A percentile compares a stretch with the other conserved stretches of the same genome.
Evolutionary conservation across 1,284 basidiomycete species (phyloP).

Genomic region (Rhodotorula sp.): DNA sequence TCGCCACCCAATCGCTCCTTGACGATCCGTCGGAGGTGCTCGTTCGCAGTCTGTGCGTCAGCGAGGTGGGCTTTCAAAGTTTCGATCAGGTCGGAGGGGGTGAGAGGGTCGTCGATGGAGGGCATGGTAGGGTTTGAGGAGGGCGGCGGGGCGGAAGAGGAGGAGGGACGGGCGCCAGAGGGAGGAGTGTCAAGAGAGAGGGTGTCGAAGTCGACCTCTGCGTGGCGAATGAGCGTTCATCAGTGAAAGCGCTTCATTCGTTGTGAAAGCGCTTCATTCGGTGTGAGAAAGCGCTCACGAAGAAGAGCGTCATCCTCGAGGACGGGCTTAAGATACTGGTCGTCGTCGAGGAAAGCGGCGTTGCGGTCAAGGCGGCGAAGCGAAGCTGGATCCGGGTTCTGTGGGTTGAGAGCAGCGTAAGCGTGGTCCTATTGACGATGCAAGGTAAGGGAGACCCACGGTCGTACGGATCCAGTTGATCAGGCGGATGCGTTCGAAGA

Average conservation of each 20-base stretch:
- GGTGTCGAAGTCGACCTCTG: conserved; percentile 63
- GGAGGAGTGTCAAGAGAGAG: conserved; percentile 20
- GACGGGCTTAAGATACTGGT: conserved; percentile 73
- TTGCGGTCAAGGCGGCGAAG: conserved; percentile 56
- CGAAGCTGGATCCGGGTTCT: conserved; percentile 52
- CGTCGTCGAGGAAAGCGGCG: conserved; percentile 66
- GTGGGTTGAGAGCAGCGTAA: background rate
- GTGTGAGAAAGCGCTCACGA: conserved; percentile 68
- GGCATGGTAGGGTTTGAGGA: background rate
- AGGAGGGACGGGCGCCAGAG: conserved; percentile 4
- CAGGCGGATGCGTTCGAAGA: conserved; percentile 70
- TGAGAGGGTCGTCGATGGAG: background rate
- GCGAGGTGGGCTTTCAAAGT: conserved; percentile 36
- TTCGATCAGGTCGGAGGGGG: conserved; percentile 32
- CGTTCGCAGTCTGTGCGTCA: conserved; percentile 33
- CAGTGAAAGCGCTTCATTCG: conserved; percentile 45
- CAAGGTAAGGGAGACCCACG: conserved; percentile 48
- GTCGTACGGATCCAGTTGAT: conserved; percentile 82
- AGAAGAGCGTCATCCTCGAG: conserved; percentile 80
- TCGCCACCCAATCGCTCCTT: conserved; percentile 24
- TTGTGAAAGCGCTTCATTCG: conserved; percentile 45
- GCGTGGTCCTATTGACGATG: too few species aligned
- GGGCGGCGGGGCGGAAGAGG: background rate
- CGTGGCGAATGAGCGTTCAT: background rate
- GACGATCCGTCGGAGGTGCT: conserved; percentile 30